Evolutionary conservation across 805 yeast genomes (phyloP).

Genomic region (Blastobotrys robertii): DNA sequence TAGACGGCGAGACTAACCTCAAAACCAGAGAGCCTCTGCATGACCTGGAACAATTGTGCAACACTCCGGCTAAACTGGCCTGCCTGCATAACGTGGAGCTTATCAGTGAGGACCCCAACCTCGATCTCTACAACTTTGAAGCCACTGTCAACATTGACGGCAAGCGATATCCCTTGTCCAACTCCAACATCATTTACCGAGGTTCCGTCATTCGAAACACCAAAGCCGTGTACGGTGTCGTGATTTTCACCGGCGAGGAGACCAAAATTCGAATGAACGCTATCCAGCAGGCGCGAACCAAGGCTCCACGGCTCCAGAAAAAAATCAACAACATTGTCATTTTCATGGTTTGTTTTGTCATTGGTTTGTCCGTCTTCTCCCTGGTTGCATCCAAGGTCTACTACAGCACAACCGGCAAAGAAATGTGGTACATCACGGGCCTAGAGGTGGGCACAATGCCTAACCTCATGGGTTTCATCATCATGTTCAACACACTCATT

Average conservation of each 20-base stretch:
- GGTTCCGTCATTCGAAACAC: constrained; percentile 90
- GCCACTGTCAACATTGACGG: constrained; percentile 41
- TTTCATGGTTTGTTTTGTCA: constrained; percentile 80
- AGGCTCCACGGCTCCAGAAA: constrained; percentile 84
- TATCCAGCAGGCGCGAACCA: constrained; percentile 75
- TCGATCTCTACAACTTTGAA: constrained; percentile 84
- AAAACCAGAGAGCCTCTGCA: constrained; percentile 64
- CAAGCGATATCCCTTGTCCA: constrained; percentile 50
- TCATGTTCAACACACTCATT: constrained; percentile 94
- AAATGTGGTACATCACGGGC: constrained; percentile 64
- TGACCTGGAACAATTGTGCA: constrained; percentile 45
- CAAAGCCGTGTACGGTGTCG: constrained; percentile 60
- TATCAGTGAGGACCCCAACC: constrained; percentile 83
- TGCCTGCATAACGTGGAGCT: constrained; percentile 36
- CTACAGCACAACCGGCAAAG: constrained; percentile 31
- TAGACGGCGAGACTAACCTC: constrained; percentile 94
- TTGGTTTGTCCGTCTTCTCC: constrained; percentile 64
- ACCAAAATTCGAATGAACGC: constrained; percentile 94
- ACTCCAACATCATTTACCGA: constrained; percentile 79
- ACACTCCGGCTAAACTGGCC: constrained; percentile 38
- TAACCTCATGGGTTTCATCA: constrained; percentile 88
- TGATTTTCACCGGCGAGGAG: constrained; percentile 90
- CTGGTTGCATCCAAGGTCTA: constrained; percentile 64
- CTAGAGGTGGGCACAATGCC: constrained; percentile 80
- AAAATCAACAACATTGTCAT: constrained; percentile 74